Percentiles rank a stretch among this genome's conserved stretches.
Conservation (phyloP, 1,284 basidiomycete species). For the Xanthoconium separans region DNA sequence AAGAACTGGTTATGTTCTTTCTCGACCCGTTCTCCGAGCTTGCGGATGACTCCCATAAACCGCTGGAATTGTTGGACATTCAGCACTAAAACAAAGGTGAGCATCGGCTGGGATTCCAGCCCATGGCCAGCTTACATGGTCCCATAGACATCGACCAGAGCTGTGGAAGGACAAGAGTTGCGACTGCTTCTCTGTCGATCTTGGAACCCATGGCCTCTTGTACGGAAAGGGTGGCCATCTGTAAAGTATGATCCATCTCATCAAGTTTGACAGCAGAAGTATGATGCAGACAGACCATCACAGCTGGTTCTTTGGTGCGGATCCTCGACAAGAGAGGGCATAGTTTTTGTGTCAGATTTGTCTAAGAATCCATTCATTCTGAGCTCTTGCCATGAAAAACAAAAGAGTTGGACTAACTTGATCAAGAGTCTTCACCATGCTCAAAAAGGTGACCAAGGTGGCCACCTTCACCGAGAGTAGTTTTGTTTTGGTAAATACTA, state of each 20-base stretch:
- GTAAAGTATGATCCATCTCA: constrained; percentile 3
- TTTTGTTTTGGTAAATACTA: constrained; percentile 88
- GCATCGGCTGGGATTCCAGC: not conserved
- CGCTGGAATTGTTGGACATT: constrained; percentile 90
- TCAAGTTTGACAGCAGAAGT: not conserved
- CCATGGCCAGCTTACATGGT: constrained; percentile 61
- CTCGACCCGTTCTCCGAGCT: constrained; percentile 78
- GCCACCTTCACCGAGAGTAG: constrained; percentile 86
- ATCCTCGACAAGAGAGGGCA: constrained; percentile 94
- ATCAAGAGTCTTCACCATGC: constrained; percentile 94
- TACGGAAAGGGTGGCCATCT: constrained; percentile 91
- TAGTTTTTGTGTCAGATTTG: constrained; percentile 90
- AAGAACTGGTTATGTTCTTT: constrained; percentile 83
- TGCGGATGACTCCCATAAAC: constrained; percentile 81
- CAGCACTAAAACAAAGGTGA: constrained; percentile 54
- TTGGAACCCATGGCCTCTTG: constrained; percentile 97
- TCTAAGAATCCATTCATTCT: constrained; percentile 36
- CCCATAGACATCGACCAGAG: constrained; percentile 97
- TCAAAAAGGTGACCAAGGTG: constrained; percentile 84
- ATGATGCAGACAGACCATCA: constrained; percentile 61
- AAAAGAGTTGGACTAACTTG: constrained; percentile 50
- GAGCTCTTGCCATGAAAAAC: constrained; percentile 1
- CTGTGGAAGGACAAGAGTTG: constrained; percentile 90
- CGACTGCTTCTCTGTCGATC: constrained; percentile 92
- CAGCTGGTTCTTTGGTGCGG: constrained; percentile 90